These are phyloP conservation scores for Magnaporthiopsis poae DNA, from an alignment of 2,329 filamentous ascomycete genomes.

Conservation along the genomic window DNA sequence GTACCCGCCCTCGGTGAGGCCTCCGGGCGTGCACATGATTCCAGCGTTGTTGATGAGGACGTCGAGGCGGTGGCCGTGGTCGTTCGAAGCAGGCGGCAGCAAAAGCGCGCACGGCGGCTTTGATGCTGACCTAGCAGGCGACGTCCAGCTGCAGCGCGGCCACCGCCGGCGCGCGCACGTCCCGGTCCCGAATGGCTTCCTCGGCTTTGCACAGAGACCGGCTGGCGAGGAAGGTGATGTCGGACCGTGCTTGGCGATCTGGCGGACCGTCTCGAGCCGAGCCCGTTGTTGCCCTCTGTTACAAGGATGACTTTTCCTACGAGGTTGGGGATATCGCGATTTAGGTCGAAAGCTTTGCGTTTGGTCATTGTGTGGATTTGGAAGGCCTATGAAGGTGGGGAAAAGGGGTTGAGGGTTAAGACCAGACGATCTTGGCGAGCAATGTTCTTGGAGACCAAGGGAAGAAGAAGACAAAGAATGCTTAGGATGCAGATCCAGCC, in stretches of 20 bases:
- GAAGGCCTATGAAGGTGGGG: neutral
- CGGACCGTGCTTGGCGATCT: constrained; percentile 29
- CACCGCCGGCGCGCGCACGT: constrained; percentile 20
- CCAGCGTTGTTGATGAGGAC: constrained; percentile 38
- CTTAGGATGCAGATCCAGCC: no score
- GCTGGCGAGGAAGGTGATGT: constrained; percentile 24
- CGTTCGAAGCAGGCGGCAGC: constrained; percentile 12
- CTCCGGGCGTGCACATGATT: constrained; percentile 28
- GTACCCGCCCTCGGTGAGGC: constrained; percentile 32
- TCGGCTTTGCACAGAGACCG: constrained; percentile 28
- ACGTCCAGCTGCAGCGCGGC: constrained; percentile 32
- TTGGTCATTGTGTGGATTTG: neutral
- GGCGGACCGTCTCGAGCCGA: constrained; percentile 34
- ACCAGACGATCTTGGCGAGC: no score
- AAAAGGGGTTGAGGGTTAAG: neutral
- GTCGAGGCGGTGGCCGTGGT: constrained; percentile 24
- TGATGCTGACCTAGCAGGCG: constrained; percentile 31
- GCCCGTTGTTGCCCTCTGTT: constrained; percentile 38
- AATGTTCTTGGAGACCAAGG: no score
- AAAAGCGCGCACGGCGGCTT: constrained; percentile 29
- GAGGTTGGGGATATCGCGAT: constrained; percentile 28
- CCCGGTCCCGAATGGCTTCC: constrained; percentile 26
- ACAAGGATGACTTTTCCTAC: constrained; percentile 34
- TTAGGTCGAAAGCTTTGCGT: constrained; percentile 19
- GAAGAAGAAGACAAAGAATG: no score